A percentile compares a stretch with the other conserved stretches of the same genome.
phyloP scores from a whole-genome alignment of 768 basidiomycete species.

The Kockovaella imperatae region DNA sequence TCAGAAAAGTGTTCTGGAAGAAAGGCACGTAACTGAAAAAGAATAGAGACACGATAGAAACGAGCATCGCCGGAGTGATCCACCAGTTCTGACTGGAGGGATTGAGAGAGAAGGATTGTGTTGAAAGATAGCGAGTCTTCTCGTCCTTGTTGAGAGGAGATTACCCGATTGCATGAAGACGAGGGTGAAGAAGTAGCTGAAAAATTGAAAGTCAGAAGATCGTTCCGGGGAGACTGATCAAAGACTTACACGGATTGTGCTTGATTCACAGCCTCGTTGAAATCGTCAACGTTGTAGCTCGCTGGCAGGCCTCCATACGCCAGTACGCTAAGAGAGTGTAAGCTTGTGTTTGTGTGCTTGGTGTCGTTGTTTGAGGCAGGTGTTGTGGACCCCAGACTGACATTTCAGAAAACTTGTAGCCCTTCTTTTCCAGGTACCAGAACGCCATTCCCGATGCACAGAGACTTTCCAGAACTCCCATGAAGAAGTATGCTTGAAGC shows the following conservation, averaged over 20 bases:
- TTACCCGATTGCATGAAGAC: constrained; percentile 60
- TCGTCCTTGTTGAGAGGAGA: constrained; percentile 54
- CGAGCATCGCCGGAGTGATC: constrained; percentile 50
- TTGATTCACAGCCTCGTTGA: constrained; percentile 43
- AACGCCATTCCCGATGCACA: constrained; percentile 53
- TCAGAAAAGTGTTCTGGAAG: constrained; percentile 54
- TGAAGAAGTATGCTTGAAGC: constrained; percentile 56
- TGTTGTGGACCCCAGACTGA: constrained; percentile 13
- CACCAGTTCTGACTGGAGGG: constrained; percentile 46
- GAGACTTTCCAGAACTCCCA: constrained; percentile 51
- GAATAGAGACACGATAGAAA: constrained; percentile 49
- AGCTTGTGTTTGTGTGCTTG: neutral
- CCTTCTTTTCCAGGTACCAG: constrained; percentile 49
- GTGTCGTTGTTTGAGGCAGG: no score
- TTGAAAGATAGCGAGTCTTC: constrained; percentile 54
- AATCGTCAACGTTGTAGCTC: constrained; percentile 45
- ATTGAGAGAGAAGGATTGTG: constrained; percentile 48
- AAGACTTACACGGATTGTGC: constrained; percentile 52
- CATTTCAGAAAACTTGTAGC: constrained; percentile 32
- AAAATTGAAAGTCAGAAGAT: neutral
- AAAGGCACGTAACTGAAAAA: constrained; percentile 46
- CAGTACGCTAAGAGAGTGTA: constrained; percentile 15
- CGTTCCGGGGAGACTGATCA: neutral
- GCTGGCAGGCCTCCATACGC: constrained; percentile 49
- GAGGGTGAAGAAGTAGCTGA: constrained; percentile 45